Evolutionary conservation across 345 rosid species (phyloP).

Genomic region (Lepidium sativum): DNA sequence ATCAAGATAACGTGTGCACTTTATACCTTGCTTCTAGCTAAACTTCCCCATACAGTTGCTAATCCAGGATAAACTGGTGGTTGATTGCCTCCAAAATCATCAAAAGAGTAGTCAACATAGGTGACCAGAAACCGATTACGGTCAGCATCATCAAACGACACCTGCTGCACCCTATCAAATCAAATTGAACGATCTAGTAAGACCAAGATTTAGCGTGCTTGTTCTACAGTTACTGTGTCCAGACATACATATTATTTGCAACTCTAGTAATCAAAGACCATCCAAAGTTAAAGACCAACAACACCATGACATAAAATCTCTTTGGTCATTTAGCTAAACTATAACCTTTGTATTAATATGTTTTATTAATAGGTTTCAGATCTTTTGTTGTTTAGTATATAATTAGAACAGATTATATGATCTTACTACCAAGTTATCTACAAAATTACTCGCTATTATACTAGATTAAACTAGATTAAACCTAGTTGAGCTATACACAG

Average conservation of each 20-base stretch:
- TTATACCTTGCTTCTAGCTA: conserved; percentile 96
- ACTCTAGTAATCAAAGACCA: conserved; percentile 3
- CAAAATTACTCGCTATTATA: background rate
- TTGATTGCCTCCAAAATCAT: conserved; percentile 98
- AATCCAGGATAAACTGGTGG: conserved; percentile 98
- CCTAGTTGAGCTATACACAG: background rate
- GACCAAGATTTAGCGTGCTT: background rate
- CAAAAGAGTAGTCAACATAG: conserved; percentile 92
- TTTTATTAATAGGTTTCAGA: background rate
- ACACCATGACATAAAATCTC: background rate
- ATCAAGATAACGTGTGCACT: background rate
- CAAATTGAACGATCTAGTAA: conserved; percentile 15
- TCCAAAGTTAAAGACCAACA: conserved; percentile 8
- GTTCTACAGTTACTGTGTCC: background rate
- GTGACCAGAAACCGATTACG: conserved; percentile 90
- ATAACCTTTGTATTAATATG: background rate
- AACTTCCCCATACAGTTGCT: conserved; percentile 98
- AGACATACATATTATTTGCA: conserved; percentile 12
- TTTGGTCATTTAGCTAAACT: conserved; percentile 1
- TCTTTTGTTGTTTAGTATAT: background rate
- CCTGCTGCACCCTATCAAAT: conserved; percentile 89
- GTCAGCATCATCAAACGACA: conserved; percentile 93
- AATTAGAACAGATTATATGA: background rate
- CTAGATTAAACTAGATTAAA: background rate
- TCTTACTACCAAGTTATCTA: background rate